Conservation (phyloP, 257 asterid genomes). For the Parsonsia alboflavescens region DNA sequence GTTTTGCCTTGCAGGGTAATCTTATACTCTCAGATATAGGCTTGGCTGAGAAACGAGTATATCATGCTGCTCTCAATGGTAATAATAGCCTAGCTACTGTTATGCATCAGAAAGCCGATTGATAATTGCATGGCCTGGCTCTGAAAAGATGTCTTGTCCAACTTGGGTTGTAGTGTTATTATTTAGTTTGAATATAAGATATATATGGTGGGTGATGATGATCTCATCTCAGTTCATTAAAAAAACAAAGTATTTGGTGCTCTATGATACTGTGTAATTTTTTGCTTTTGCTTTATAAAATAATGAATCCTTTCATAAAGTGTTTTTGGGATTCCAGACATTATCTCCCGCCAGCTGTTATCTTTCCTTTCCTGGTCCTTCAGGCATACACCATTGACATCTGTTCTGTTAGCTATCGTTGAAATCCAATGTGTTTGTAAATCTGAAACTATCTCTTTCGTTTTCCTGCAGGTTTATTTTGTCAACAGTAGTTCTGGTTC, state of each 20-base stretch:
- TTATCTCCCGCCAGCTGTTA: neutral
- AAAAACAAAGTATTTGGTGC: slow-evolving; percentile 20
- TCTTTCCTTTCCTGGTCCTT: slow-evolving; percentile 3
- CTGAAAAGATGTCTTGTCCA: slow-evolving; percentile 33
- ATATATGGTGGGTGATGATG: slow-evolving; percentile 26
- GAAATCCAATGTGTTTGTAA: slow-evolving; percentile 18
- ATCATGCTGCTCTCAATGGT: slow-evolving; percentile 95
- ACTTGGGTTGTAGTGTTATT: slow-evolving; percentile 29
- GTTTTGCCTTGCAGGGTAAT: slow-evolving; percentile 59
- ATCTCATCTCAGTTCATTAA: slow-evolving; percentile 21
- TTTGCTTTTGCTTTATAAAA: slow-evolving; percentile 6
- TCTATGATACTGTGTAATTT: slow-evolving; percentile 30
- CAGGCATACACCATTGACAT: slow-evolving; percentile 2
- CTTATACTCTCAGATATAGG: slow-evolving; percentile 72
- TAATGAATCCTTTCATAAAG: slow-evolving; percentile 22
- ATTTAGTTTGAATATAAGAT: slow-evolving; percentile 24
- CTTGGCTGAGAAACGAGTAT: slow-evolving; percentile 85
- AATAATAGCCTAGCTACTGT: slow-evolving; percentile 68
- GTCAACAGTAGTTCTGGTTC: slow-evolving; percentile 55
- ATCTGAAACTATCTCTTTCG: slow-evolving; percentile 68
- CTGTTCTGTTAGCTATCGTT: slow-evolving; percentile 3
- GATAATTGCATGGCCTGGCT: slow-evolving; percentile 52
- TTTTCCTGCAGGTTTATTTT: slow-evolving; percentile 81
- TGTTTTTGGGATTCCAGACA: slow-evolving; percentile 20
- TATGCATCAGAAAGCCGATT: slow-evolving; percentile 88